phyloP scores from a whole-genome alignment of 2,329 filamentous ascomycete genomes.

The Colletotrichum destructivum region DNA sequence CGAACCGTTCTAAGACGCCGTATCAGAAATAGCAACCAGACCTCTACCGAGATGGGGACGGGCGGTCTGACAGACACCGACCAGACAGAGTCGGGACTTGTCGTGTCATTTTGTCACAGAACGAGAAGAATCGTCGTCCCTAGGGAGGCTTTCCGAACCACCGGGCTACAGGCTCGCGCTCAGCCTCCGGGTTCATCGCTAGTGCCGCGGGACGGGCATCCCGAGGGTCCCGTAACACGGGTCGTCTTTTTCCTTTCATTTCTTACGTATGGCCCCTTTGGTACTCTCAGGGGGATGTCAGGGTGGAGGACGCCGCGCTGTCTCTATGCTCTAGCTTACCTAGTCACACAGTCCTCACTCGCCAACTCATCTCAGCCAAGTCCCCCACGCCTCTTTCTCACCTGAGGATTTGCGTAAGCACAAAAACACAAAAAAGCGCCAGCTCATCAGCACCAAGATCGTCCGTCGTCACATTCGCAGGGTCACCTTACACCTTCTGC shows the following conservation, averaged over 20 bases:
- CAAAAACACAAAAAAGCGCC: background rate
- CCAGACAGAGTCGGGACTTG: background rate
- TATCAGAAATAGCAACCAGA: background rate
- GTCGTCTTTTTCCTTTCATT: background rate
- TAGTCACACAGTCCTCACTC: background rate
- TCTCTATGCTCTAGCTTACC: too few relatives aligned
- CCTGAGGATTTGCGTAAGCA: too few relatives aligned
- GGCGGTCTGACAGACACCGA: background rate
- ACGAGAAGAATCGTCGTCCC: too few relatives aligned
- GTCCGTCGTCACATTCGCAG: slow-evolving; percentile 6
- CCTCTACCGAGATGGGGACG: background rate
- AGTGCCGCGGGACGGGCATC: slow-evolving; percentile 32
- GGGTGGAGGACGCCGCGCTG: background rate
- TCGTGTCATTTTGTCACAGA: too few relatives aligned
- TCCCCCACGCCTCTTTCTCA: too few relatives aligned
- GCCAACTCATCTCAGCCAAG: background rate
- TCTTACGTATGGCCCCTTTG: background rate
- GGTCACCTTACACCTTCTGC: background rate
- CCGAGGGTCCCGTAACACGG: slow-evolving; percentile 31
- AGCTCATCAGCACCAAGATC: slow-evolving; percentile 20
- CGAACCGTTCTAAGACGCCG: too few relatives aligned
- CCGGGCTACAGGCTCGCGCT: background rate
- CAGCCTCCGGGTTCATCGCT: background rate
- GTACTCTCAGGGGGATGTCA: background rate
- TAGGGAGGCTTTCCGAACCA: too few relatives aligned